Conservation (phyloP, 208 protist genomes). For the Spongospora subterranea region DNA sequence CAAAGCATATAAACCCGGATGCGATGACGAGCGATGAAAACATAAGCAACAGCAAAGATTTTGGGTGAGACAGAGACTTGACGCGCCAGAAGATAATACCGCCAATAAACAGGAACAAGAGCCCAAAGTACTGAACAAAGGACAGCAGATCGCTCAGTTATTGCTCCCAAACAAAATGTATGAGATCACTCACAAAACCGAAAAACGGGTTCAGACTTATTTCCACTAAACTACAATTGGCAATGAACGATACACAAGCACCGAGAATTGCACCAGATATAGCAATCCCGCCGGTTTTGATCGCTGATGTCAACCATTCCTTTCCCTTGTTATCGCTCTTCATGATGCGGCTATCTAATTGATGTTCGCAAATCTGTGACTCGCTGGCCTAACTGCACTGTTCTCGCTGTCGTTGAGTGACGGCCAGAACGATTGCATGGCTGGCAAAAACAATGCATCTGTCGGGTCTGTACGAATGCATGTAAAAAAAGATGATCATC, state of each 20-base stretch:
- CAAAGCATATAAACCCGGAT: constrained; percentile 58
- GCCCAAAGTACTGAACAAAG: constrained; percentile 61
- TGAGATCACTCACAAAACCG: constrained; percentile 54
- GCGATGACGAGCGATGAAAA: constrained; percentile 62
- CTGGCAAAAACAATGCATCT: too few species aligned
- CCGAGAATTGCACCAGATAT: constrained; percentile 54
- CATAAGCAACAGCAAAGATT: constrained; percentile 38
- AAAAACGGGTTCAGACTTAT: constrained; percentile 63
- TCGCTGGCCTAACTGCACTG: too few species aligned
- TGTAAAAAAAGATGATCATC: too few species aligned
- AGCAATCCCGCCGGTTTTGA: background rate
- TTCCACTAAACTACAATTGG: constrained; percentile 61
- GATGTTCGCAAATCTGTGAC: too few species aligned
- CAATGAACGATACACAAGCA: constrained; percentile 51
- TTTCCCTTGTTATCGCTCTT: background rate
- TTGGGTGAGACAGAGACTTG: constrained; percentile 39
- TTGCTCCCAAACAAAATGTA: constrained; percentile 17
- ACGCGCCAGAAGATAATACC: constrained; percentile 63
- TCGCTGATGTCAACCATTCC: background rate
- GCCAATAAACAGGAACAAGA: constrained; percentile 61
- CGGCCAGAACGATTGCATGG: too few species aligned
- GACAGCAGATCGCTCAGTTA: background rate
- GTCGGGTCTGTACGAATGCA: too few species aligned
- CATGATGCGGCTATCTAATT: too few species aligned
- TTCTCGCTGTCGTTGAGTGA: too few species aligned